A percentile compares a stretch with the other conserved stretches of the same genome.
Evolutionary conservation across 495 filamentous ascomycete species (phyloP).

Genomic region (Bacidia rubella): DNA sequence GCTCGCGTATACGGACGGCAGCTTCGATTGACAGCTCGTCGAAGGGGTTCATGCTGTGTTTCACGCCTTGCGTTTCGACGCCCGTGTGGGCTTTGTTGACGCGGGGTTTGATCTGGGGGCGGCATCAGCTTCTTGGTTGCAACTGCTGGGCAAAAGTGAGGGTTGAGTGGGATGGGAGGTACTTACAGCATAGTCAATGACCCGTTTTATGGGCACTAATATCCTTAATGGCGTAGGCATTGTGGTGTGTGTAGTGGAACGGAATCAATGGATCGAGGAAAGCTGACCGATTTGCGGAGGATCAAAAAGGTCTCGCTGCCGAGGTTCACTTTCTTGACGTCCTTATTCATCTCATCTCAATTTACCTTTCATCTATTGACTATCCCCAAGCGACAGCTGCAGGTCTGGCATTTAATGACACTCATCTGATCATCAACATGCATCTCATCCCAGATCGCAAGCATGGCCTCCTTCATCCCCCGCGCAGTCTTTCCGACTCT

Average conservation of each 20-base stretch:
- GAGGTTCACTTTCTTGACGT: too few species aligned
- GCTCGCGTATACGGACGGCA: conserved; percentile 82
- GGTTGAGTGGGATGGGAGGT: neutral
- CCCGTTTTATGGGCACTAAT: conserved; percentile 90
- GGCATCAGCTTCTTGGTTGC: neutral
- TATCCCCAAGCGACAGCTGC: too few species aligned
- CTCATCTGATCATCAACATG: neutral
- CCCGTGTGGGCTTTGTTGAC: conserved; percentile 93
- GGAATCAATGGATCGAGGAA: neutral
- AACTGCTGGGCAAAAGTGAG: neutral
- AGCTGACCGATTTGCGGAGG: neutral
- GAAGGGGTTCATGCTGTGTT: conserved; percentile 98
- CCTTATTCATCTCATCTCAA: too few species aligned
- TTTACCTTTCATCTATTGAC: too few species aligned
- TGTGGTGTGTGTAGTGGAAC: conserved; percentile 20
- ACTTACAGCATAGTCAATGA: conserved; percentile 95
- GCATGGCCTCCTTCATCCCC: conserved; percentile 46
- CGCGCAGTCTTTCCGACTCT: conserved; percentile 54
- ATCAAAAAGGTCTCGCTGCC: neutral
- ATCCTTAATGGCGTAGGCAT: conserved; percentile 72
- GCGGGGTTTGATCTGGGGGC: conserved; percentile 76
- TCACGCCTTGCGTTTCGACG: conserved; percentile 81
- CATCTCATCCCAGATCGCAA: neutral
- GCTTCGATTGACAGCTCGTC: conserved; percentile 97
- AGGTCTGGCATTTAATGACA: neutral